A percentile compares a stretch with the other conserved stretches of the same genome.
phyloP scores from a whole-genome alignment of 2,329 filamentous ascomycete species.

The Clonostachys sp. region DNA sequence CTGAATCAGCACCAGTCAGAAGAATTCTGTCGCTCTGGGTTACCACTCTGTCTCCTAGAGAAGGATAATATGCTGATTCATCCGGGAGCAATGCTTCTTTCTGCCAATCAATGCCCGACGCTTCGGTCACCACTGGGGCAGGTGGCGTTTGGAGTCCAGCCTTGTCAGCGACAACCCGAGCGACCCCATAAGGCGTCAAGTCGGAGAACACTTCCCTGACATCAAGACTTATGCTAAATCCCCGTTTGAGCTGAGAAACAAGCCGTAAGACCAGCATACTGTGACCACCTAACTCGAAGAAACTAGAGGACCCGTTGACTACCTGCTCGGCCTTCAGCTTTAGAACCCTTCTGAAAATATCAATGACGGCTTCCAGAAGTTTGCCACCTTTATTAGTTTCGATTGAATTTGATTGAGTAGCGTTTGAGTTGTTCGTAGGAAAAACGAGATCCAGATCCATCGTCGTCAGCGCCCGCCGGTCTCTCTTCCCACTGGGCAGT shows the following conservation, averaged over 20 bases:
- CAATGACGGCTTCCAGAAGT: neutral
- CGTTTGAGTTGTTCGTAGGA: neutral
- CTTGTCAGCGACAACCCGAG: neutral
- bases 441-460: neutral
- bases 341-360: constrained; percentile 1
- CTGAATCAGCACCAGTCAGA: neutral
- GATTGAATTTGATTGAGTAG: too few relatives aligned
- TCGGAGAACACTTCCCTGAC: neutral
- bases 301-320: constrained; percentile 9
- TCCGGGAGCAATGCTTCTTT: neutral
- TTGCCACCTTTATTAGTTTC: neutral
- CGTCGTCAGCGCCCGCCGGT: constrained; percentile 10
- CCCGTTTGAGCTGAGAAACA: constrained; percentile 14
- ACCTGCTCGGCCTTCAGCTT: constrained; percentile 9
- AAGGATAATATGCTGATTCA: neutral
- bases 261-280: constrained; percentile 15
- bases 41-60: neutral
- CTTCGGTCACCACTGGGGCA: neutral
- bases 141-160: neutral
- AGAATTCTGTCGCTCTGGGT: neutral
- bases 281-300: constrained; percentile 16
- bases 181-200: constrained; percentile 7
- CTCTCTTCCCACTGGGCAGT: constrained; percentile 14
- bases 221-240: constrained; percentile 10
- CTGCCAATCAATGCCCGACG: neutral